phyloP scores from a whole-genome alignment of 805 yeast genomes.

The Wickerhamomyces bovis region DNA sequence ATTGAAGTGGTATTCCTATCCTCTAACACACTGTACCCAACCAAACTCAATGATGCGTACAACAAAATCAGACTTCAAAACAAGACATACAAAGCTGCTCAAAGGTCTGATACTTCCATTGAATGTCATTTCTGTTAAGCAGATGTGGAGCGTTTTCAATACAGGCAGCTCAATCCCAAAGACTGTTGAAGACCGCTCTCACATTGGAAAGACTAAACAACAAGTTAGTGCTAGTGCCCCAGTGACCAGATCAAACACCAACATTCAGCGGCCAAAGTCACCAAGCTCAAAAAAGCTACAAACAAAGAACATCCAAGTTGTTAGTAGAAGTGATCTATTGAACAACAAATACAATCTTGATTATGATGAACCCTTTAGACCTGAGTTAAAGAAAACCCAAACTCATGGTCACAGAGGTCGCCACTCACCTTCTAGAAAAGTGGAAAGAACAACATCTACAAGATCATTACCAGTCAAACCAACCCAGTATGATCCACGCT shows the following conservation, averaged over 20 bases:
- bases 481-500: neutral
- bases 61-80: neutral
- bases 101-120: neutral
- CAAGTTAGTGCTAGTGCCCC: neutral
- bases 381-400: neutral
- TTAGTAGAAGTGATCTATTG: constrained; percentile 22
- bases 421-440: neutral
- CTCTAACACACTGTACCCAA: neutral
- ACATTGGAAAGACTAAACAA: neutral
- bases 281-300: neutral
- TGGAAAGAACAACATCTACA: neutral
- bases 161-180: neutral
- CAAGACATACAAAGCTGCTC: neutral
- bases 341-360: constrained; percentile 14
- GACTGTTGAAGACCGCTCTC: neutral
- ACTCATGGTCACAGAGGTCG: neutral
- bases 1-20: neutral
- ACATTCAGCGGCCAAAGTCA: neutral
- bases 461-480: neutral
- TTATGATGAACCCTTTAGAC: neutral
- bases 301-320: constrained; percentile 20
- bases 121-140: neutral
- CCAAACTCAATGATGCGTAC: neutral
- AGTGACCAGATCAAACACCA: neutral
- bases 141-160: neutral